Percentiles rank a stretch among this genome's conserved stretches.
Evolutionary conservation across 352 stramenopile species (phyloP).

Genomic region (Phytopythium oedochilum): DNA sequence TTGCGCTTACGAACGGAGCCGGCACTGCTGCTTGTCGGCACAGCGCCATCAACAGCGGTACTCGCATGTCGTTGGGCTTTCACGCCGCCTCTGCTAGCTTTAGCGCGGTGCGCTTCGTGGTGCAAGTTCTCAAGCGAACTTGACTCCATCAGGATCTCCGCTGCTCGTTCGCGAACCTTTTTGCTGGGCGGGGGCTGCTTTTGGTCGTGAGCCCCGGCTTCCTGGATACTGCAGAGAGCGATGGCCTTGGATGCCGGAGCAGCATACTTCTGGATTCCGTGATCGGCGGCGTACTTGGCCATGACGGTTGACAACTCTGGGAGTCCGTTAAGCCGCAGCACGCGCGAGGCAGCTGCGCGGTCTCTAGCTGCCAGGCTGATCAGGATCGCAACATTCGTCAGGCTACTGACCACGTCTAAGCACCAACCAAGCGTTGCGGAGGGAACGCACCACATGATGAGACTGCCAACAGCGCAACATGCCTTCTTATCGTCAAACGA

Average conservation of each 20-base stretch:
- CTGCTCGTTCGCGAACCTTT: conserved; percentile 33
- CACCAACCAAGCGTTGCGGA: neutral
- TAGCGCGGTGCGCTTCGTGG: conserved; percentile 12
- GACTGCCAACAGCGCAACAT: conserved; percentile 61
- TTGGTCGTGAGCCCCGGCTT: neutral
- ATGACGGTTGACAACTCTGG: conserved; percentile 71
- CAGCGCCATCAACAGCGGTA: conserved; percentile 5
- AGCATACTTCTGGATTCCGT: conserved; percentile 66
- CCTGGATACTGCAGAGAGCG: conserved; percentile 41
- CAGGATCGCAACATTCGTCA: neutral
- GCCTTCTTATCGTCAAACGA: conserved; percentile 81
- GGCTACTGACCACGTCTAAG: neutral
- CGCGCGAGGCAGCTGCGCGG: conserved; percentile 34
- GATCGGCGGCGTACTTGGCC: conserved; percentile 63
- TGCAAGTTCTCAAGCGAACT: conserved; percentile 28
- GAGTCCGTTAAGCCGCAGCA: conserved; percentile 57
- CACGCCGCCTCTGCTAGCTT: conserved; percentile 1
- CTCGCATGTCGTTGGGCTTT: neutral
- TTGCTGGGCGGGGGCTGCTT: conserved; percentile 17
- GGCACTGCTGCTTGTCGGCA: conserved; percentile 5
- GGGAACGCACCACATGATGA: conserved; percentile 59
- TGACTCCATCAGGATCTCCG: conserved; percentile 37
- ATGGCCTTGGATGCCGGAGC: conserved; percentile 53
- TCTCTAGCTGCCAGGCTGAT: conserved; percentile 52
- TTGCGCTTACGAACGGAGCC: conserved; percentile 22